Conservation (phyloP, 2,329 filamentous ascomycete species). For the Albifimbria verrucaria region DNA sequence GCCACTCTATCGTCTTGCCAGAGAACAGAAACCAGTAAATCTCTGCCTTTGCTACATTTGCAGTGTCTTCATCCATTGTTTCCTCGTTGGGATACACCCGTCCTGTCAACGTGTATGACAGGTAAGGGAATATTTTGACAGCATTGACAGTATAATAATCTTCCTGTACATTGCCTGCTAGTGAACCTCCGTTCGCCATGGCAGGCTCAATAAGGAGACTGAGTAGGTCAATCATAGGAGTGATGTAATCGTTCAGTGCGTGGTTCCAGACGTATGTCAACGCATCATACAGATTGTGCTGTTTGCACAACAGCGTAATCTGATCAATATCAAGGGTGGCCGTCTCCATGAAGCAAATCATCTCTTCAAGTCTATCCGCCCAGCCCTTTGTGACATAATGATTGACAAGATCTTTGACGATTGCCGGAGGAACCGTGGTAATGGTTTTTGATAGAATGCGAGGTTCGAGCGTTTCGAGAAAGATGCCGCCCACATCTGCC, state of each 20-base stretch:
- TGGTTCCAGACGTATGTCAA: slow-evolving; percentile 97
- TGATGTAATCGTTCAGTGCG: slow-evolving; percentile 83
- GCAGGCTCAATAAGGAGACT: slow-evolving; percentile 56
- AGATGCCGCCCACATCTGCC: slow-evolving; percentile 66
- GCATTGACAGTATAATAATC: slow-evolving; percentile 67
- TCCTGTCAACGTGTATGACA: slow-evolving; percentile 87
- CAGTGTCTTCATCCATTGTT: slow-evolving; percentile 66
- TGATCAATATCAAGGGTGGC: slow-evolving; percentile 91
- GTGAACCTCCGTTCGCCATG: slow-evolving; percentile 53
- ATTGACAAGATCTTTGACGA: slow-evolving; percentile 81
- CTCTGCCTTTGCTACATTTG: slow-evolving; percentile 75
- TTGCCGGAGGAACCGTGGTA: slow-evolving; percentile 70
- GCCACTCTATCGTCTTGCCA: slow-evolving; percentile 73
- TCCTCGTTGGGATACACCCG: slow-evolving; percentile 88
- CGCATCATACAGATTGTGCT: slow-evolving; percentile 89
- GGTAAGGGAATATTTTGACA: slow-evolving; percentile 89
- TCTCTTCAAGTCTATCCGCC: slow-evolving; percentile 80
- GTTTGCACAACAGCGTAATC: slow-evolving; percentile 84
- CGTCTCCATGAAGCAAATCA: slow-evolving; percentile 91
- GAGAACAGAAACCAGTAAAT: slow-evolving; percentile 94
- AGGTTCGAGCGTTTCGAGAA: slow-evolving; percentile 83
- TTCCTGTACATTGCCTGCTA: slow-evolving; percentile 53
- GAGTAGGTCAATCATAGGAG: slow-evolving; percentile 81
- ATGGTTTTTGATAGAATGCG: slow-evolving; percentile 80
- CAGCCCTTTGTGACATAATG: slow-evolving; percentile 76